phyloP scores from a whole-genome alignment of 306 rosid genomes.

The Gleditsia sinensis region DNA sequence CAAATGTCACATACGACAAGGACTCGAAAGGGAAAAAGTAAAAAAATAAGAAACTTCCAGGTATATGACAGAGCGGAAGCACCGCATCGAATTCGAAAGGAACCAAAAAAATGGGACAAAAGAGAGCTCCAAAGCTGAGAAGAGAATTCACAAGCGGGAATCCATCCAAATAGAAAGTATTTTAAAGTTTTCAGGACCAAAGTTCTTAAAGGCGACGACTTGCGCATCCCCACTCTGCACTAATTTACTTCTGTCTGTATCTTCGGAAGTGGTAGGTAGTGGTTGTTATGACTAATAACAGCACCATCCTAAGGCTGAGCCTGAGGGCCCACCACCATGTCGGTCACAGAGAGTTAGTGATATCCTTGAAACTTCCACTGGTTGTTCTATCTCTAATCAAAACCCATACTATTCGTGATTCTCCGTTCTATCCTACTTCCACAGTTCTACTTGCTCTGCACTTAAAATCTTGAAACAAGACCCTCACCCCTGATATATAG shows the following conservation, averaged over 20 bases:
- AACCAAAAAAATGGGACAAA: conserved; percentile 30
- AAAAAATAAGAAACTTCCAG: conserved; percentile 35
- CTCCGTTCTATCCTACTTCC: not conserved
- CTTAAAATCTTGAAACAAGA: not conserved
- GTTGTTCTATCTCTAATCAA: not conserved
- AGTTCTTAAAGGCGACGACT: conserved; percentile 21
- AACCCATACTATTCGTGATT: not conserved
- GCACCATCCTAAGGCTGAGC: not conserved
- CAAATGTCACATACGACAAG: conserved; percentile 20
- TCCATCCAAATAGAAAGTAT: conserved; percentile 11
- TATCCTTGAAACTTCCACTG: conserved; percentile 6
- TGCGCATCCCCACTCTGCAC: conserved; percentile 36
- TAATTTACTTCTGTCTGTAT: conserved; percentile 36
- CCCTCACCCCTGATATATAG: conserved; percentile 9
- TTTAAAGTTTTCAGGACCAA: not conserved
- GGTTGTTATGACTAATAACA: conserved; percentile 40
- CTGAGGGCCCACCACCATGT: conserved; percentile 31
- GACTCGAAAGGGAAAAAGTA: not conserved
- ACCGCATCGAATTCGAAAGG: conserved; percentile 8
- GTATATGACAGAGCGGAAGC: conserved; percentile 19
- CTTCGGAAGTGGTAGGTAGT: conserved; percentile 26
- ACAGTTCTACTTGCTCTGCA: not conserved
- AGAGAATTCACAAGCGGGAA: conserved; percentile 27
- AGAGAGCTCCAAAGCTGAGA: not conserved
- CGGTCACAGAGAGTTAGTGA: conserved; percentile 26